These are phyloP conservation scores for Debaryomycetaceae sp. DNA, from an alignment of 1,139 yeast species.

Conservation along the genomic window DNA sequence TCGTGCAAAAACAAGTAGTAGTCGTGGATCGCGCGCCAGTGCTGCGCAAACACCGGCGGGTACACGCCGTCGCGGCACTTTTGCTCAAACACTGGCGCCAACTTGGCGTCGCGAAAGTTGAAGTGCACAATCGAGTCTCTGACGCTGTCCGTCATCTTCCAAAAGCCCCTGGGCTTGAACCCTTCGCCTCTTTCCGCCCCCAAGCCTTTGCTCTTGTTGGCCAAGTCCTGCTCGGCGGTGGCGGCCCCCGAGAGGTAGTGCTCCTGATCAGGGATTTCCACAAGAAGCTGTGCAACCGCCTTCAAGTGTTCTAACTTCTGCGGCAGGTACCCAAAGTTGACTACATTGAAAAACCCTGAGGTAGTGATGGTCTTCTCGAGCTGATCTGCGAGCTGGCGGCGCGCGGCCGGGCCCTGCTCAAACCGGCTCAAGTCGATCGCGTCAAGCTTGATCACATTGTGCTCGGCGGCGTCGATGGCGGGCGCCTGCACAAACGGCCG, in stretches of 20 bases:
- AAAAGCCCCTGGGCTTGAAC: slow-evolving; percentile 42
- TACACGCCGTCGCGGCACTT: slow-evolving; percentile 16
- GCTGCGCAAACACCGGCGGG: slow-evolving; percentile 32
- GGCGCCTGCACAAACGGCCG: slow-evolving; percentile 30
- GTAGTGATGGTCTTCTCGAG: slow-evolving; percentile 36
- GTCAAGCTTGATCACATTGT: slow-evolving; percentile 24
- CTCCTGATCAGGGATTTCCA: slow-evolving; percentile 38
- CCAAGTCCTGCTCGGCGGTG: slow-evolving; percentile 25
- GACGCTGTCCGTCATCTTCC: slow-evolving; percentile 40
- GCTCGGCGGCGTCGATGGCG: slow-evolving; percentile 16
- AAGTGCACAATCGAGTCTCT: slow-evolving; percentile 40
- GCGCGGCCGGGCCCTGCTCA: slow-evolving; percentile 29
- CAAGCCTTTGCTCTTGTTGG: slow-evolving; percentile 11
- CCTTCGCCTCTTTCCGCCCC: slow-evolving; percentile 48
- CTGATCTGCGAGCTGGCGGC: slow-evolving; percentile 27
- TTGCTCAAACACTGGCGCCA: slow-evolving; percentile 19
- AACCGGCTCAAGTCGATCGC: slow-evolving; percentile 34
- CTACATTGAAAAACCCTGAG: slow-evolving; percentile 42
- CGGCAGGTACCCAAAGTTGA: slow-evolving; percentile 31
- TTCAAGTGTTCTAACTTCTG: slow-evolving; percentile 27
- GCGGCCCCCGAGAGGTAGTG: slow-evolving; percentile 40
- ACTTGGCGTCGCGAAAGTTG: slow-evolving; percentile 33
- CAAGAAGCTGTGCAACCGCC: slow-evolving; percentile 33
- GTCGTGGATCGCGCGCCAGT: slow-evolving; percentile 31
- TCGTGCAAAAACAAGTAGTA: slow-evolving; percentile 33